phyloP scores from a whole-genome alignment of 2,329 filamentous ascomycete species.

The Paecilomyces fulvus region DNA sequence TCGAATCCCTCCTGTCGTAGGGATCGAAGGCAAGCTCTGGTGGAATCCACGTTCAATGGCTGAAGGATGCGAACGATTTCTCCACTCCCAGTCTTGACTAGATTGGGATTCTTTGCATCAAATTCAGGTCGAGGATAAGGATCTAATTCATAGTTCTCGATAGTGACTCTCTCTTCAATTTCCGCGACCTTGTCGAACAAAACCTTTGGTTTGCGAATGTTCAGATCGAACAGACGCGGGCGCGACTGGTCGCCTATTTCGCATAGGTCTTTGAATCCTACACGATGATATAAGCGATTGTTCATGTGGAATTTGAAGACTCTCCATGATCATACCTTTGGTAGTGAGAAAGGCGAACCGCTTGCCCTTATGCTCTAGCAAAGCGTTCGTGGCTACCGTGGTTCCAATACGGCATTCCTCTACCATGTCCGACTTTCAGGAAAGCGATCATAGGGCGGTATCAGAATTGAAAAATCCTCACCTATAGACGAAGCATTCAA shows the following conservation, averaged over 20 bases:
- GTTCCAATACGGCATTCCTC: slow-evolving; percentile 73
- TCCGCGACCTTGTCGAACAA: slow-evolving; percentile 72
- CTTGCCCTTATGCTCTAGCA: slow-evolving; percentile 79
- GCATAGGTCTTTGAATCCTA: slow-evolving; percentile 64
- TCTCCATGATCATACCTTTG: slow-evolving; percentile 40
- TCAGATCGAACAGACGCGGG: slow-evolving; percentile 77
- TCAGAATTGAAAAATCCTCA: slow-evolving; percentile 4
- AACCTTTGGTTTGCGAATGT: slow-evolving; percentile 74
- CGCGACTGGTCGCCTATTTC: slow-evolving; percentile 81
- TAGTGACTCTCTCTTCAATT: slow-evolving; percentile 64
- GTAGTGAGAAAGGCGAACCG: slow-evolving; percentile 77
- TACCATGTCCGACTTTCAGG: neutral
- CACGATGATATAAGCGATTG: neutral
- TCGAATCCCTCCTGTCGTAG: slow-evolving; percentile 60
- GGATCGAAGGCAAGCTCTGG: slow-evolving; percentile 50
- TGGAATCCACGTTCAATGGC: slow-evolving; percentile 45
- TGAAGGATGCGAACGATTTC: slow-evolving; percentile 61
- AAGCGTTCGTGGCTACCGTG: slow-evolving; percentile 82
- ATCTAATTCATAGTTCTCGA: slow-evolving; percentile 36
- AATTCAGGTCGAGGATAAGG: slow-evolving; percentile 51
- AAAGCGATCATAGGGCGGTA: neutral
- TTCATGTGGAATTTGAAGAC: neutral
- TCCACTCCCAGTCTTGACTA: slow-evolving; percentile 45
- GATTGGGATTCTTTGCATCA: slow-evolving; percentile 67
- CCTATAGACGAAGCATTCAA: slow-evolving; percentile 5